phyloP scores from a whole-genome alignment of 306 rosid genomes.

The Rosa multiflora region DNA sequence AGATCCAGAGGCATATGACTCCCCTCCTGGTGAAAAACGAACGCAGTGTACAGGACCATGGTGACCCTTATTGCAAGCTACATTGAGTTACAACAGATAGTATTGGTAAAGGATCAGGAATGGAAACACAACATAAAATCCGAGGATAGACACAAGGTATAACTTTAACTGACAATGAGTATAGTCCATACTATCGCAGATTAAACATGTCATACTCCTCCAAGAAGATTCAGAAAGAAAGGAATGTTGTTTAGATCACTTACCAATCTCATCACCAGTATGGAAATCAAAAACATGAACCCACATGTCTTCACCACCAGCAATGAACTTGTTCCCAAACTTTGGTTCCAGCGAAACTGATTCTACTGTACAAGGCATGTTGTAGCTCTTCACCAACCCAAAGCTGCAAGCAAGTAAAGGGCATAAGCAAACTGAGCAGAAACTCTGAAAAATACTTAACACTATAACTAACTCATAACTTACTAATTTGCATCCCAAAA shows the following conservation, averaged over 20 bases:
- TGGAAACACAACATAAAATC: background rate
- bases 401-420: slow-evolving; percentile 49
- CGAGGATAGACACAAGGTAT: background rate
- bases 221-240: background rate
- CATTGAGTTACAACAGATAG: slow-evolving; percentile 24
- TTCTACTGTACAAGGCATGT: slow-evolving; percentile 91
- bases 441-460: slow-evolving; percentile 11
- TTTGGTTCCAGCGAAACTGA: slow-evolving; percentile 96
- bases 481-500: slow-evolving; percentile 99
- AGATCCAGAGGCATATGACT: slow-evolving; percentile 98
- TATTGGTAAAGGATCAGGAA: background rate
- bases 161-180: no score
- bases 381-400: slow-evolving; percentile 90
- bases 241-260: slow-evolving; percentile 16
- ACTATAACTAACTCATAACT: slow-evolving; percentile 30
- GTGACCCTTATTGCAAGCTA: slow-evolving; percentile 99
- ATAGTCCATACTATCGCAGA: background rate
- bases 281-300: slow-evolving; percentile 87
- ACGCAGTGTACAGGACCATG: slow-evolving; percentile 98
- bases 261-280: slow-evolving; percentile 93
- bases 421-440: slow-evolving; percentile 25
- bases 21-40: slow-evolving; percentile 97
- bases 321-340: slow-evolving; percentile 86
- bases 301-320: slow-evolving; percentile 99
- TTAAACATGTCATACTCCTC: background rate